Base-by-base conservation (phyloP, 805 yeast species). In the Debaryomyces hansenii region DNA sequence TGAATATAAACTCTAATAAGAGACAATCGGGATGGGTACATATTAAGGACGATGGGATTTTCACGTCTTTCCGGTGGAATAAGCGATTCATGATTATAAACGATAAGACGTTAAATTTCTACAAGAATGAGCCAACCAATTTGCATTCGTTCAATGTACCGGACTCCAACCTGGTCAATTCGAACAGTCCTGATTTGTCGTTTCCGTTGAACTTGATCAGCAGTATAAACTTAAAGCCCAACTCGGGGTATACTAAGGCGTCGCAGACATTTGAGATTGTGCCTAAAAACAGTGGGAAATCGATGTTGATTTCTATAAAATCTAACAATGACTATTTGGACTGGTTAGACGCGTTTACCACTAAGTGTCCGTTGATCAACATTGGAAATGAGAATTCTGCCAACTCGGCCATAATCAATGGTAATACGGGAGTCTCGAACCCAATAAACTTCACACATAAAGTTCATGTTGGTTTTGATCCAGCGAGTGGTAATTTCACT, bases 361-460 rank as follows among this genome's bases (percentile, higher is more conserved):
- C 88, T 12, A 84, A 84, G 63, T 85, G 90, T 55, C 91, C 91
- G 1, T 69, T 79, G 69, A 78, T 81, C 20, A 65, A 64, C 41
- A 67, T 68, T 37, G 70, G 67, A 40, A 60, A 56, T 42, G 56
- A 53, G 24, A 54, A 53, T 24, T 18, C 51, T 4, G 11, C 34
- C 16, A n/a, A 12, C 16, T 41, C 56, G 2, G 47, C 55, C 20
- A 40, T 50, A 42, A 27, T 44, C 8, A 50, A 45, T 40, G 71
- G 67, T 20, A 55, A 71, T 60, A 68, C 76, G 3, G 74, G 70
- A 7, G 97, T 94, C 9, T 90, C 97, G 2, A 84, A 84, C 34
- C 99, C 99, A 6, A 88, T 92, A 14, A 91, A 92, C 64, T 92
- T 92, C 65, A 90, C 96, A 9, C 99, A 95, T 63, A 87, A 85